Base-by-base conservation (phyloP, 305 asterid species). In the Rubia tinctorum region DNA sequence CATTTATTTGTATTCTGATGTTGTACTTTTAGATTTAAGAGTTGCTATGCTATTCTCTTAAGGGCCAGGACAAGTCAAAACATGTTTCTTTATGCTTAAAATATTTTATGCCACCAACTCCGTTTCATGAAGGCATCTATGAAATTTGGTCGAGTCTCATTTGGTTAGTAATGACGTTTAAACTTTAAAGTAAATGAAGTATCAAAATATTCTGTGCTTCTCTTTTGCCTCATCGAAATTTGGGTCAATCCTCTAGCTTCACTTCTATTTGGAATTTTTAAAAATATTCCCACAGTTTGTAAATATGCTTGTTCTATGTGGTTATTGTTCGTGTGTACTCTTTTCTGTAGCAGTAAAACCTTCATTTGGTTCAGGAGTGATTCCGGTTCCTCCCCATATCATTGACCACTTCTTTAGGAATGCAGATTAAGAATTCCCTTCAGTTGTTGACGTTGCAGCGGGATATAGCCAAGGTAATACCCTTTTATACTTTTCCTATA, bases 321-420 rank as follows among this genome's bases (percentile, higher is more conserved):
- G 30, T 27, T 1, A 2, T 27, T 27, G 30, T 27, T 27, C 2
- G 51, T 62, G 34, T 70, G 4, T 37, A 47, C 44, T 11, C 25
- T 2, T 25, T 58, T 58, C 67, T 6, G 37, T 43, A 39, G 51
- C 58, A 71, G 58, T 72, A 71, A 64, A 69, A n/a, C 78, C 55
- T 78, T 81, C 76, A 68, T 75, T 71, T 77, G 79, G 72, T 84
- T 79, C 85, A 95, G 98, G 81, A n/a, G n/a, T n/a, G n/a, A n/a
- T n/a, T n/a, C n/a, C n/a, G n/a, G n/a, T n/a, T n/a, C n/a, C n/a
- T n/a, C n/a, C n/a, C n/a, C n/a, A n/a, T n/a, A n/a, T n/a, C n/a
- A n/a, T n/a, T n/a, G n/a, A n/a, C n/a, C n/a, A n/a, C n/a, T n/a
- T n/a, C n/a, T n/a, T n/a, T n/a, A n/a, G n/a, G n/a, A n/a, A n/a